Conservation (phyloP, 345 rosid genomes). For the Lumnitzera littorea region DNA sequence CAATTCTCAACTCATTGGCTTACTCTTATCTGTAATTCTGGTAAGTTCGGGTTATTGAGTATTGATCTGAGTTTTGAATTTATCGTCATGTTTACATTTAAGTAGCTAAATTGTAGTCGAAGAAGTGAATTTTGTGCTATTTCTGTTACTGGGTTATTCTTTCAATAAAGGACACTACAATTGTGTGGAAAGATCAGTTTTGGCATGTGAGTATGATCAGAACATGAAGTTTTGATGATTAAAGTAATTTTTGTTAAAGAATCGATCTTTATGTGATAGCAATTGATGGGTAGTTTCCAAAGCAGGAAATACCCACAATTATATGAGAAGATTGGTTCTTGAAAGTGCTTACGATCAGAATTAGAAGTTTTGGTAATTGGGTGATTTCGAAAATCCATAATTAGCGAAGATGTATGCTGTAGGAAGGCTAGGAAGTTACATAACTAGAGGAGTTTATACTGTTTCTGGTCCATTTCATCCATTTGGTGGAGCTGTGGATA, state of each 20-base stretch:
- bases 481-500: conserved; percentile 95
- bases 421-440: conserved; percentile 78
- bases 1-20: too few relatives aligned
- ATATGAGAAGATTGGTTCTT: too few relatives aligned
- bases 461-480: conserved; percentile 86
- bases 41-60: background rate
- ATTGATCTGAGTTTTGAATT: conserved; percentile 6
- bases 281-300: too few relatives aligned
- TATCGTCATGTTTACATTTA: too few relatives aligned
- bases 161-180: background rate
- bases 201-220: conserved; percentile 3
- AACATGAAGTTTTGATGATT: conserved; percentile 11
- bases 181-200: conserved; percentile 5
- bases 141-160: too few relatives aligned
- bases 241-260: conserved; percentile 3
- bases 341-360: too few relatives aligned
- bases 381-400: background rate
- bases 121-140: too few relatives aligned
- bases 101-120: too few relatives aligned
- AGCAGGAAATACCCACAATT: too few relatives aligned
- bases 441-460: conserved; percentile 68
- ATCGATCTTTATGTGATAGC: background rate
- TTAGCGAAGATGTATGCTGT: conserved; percentile 56
- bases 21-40: too few relatives aligned
- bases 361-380: too few relatives aligned